Base-by-base conservation (phyloP, 176 grass and related monocot genomes). In the Triticum monococcum region DNA sequence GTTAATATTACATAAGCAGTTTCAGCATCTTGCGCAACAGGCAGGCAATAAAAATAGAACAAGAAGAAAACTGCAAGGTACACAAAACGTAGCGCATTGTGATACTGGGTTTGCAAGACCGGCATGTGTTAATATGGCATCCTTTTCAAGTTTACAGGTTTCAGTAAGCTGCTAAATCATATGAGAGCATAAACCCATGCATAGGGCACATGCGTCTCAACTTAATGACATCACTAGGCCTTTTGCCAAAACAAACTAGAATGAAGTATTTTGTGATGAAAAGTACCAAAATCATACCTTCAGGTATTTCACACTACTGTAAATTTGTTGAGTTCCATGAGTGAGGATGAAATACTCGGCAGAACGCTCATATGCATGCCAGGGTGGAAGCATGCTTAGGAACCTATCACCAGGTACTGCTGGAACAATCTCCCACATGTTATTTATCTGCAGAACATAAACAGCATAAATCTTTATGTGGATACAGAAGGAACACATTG, bases 351-450 rank as follows among this genome's bases (percentile, higher is more conserved):
- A 98, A 87, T 98, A 98, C 76, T 98, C 96, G 32, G 35, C 14
- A 32, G 96, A 79, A 81, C 96, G 93, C 30, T 98, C 96, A 90
- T 98, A 98, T 12, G 92, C 91, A 88, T 98, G 96, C 96, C 96
- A 98, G 72, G 93, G 81, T 76, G 96, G 96, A 87, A 98, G 90
- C 91, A 98, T 98, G 75, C 96, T 98, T 86, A 98, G 66, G 74
- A 98, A 98, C 71, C 89, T 93, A 79, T 98, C 96, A 89, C 91
- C 93, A 80, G 86, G 45, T 86, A 85, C 81, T 79, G 93, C 87
- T 46, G 96, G 96, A 31, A 96, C 84, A 81, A 92, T 64, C 5
- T 98, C 96, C 96, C 96, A 98, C 64, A 98, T 85, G 84, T 92
- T 98, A 35, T 91, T 88, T 89, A 98, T 84, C 96, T 98, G 79